Base-by-base conservation (phyloP, 1,284 basidiomycete genomes). In the Austroboletus rostrupii region DNA sequence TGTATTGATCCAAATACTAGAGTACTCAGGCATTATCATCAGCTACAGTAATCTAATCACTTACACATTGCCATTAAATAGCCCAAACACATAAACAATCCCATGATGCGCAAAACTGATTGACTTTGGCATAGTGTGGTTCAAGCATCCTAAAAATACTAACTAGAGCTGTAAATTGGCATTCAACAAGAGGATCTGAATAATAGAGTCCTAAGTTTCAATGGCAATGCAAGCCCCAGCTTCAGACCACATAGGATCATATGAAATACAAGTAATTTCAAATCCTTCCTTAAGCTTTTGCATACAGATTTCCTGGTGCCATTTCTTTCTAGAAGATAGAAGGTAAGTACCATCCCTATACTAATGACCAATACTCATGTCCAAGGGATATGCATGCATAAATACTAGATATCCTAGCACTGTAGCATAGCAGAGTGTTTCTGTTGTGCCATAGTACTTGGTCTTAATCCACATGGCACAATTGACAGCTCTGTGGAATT, bases 381-480 rank as follows among this genome's bases (percentile, higher is more conserved):
- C 17, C n/a, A 38, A 17, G 10, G 39, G 41, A 37, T 35, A 41
- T 1, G 9, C n/a, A 8, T 9, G 2, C 19, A 54, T 20, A 38
- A 36, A 54, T 23, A 54, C 20, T 2, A 54, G 29, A 16, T 54
- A 54, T n/a, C n/a, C n/a, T n/a, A n/a, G n/a, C n/a, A n/a, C n/a
- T n/a, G n/a, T n/a, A n/a, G n/a, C n/a, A n/a, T 3, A 54, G 29
- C 53, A 53, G 31, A 53, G 52, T 16, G 33, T 53, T 33, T 53
- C 45, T 52, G n/a, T n/a, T n/a, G n/a, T n/a, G n/a, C n/a, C n/a
- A n/a, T n/a, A n/a, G n/a, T n/a, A n/a, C n/a, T n/a, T n/a, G n/a
- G n/a, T n/a, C n/a, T n/a, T n/a, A n/a, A n/a, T n/a, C n/a, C 46
- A 54, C 16, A 37, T 35, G 2, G 43, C 28, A 5, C 52, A 53